These are phyloP conservation scores for Neurospora sp. DNA, from an alignment of 495 filamentous ascomycete species.

Conservation along the genomic window DNA sequence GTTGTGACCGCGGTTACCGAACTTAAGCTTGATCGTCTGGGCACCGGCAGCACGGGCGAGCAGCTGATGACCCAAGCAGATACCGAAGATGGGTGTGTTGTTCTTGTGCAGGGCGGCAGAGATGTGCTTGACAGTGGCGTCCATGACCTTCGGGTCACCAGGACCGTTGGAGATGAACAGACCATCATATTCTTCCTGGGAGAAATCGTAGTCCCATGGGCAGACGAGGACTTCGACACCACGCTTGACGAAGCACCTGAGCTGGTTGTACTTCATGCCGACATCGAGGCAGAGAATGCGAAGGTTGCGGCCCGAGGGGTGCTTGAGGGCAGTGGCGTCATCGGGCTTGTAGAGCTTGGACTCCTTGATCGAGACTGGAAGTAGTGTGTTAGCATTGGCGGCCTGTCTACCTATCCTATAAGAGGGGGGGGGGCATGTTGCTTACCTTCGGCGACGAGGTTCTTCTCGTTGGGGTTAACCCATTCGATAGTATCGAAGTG, in stretches of 20 bases:
- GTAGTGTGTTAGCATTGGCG: slow-evolving; percentile 20
- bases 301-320: slow-evolving; percentile 75
- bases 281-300: slow-evolving; percentile 91
- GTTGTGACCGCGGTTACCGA: slow-evolving; percentile 96
- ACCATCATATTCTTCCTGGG: slow-evolving; percentile 79
- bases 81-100: slow-evolving; percentile 84
- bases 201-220: slow-evolving; percentile 93
- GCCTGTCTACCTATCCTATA: background rate
- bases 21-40: slow-evolving; percentile 90
- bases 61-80: slow-evolving; percentile 92
- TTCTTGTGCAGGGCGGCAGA: slow-evolving; percentile 59
- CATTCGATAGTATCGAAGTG: slow-evolving; percentile 70
- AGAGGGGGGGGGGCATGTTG: slow-evolving; percentile 4
- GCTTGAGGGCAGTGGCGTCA: slow-evolving; percentile 52
- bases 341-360: slow-evolving; percentile 73
- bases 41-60: slow-evolving; percentile 86
- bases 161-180: slow-evolving; percentile 97
- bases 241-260: slow-evolving; percentile 79
- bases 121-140: slow-evolving; percentile 66
- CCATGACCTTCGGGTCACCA: slow-evolving; percentile 82
- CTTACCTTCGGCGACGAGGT: slow-evolving; percentile 90
- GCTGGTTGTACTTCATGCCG: slow-evolving; percentile 94
- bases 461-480: slow-evolving; percentile 84
- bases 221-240: slow-evolving; percentile 94
- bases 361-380: slow-evolving; percentile 71